Base-by-base conservation (phyloP, 345 rosid genomes). In the Alliaria petiolata region DNA sequence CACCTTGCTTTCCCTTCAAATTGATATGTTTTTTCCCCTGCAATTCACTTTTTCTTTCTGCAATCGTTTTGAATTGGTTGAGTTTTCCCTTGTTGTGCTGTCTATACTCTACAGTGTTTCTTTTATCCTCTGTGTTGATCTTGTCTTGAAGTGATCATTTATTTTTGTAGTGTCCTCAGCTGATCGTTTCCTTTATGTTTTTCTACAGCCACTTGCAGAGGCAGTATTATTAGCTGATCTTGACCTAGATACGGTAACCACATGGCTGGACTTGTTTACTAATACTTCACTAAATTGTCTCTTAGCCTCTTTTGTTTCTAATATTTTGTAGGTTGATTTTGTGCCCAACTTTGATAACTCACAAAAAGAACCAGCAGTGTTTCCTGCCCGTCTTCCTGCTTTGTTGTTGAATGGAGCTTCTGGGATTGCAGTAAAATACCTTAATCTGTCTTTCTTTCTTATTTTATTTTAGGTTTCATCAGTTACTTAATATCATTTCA, bases 381-480 rank as follows among this genome's bases (percentile, higher is more conserved):
- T 93, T 60, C 98, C 98, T 60, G 90, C 98, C 65, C 92, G 97
- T 64, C 91, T 93, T 60, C 98, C 98, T 76, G 85, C 86, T 36
- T 56, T 93, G 38, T 75, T 93, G 76, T 75, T 93, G 78, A 93
- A 93, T 83, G 98, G 98, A 56, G 86, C 97, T 76, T 87, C 98
- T 63, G 98, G 98, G 66, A 93, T 93, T 82, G 98, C 96, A 77
- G 98, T 93, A 80, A 76, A 73, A 67, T 55, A 56, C 61, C 40
- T 57, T 65, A 22, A n/a, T 16, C 19, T 20, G 59, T 26, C 12
- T 40, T 40, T 8, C 43, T 56, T 28, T 53, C 13, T 42, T n/a
- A 46, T 52, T 44, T 46, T 42, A 7, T 35, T 40, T 15, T 43
- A 42, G 33, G 33, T 65, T 45, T 67, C 47, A 39, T 71, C 17